A percentile compares a stretch with the other conserved stretches of the same genome.
Conservation (phyloP, 768 basidiomycete genomes). For the Cyclocybe aegerita region DNA sequence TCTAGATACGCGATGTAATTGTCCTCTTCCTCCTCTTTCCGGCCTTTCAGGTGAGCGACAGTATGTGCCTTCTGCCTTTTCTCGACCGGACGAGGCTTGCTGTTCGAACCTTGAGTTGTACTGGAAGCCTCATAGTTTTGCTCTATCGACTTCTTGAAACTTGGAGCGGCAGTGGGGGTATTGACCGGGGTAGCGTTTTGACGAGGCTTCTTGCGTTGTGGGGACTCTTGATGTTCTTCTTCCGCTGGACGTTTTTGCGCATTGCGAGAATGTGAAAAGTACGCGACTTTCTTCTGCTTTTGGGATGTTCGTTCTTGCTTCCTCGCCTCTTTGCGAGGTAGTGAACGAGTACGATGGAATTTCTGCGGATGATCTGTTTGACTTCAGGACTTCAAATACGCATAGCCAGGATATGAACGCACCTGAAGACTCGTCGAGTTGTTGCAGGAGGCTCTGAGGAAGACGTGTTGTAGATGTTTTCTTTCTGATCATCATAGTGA, state of each 20-base stretch:
- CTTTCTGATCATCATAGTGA: conserved; percentile 21
- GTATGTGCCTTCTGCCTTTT: background rate
- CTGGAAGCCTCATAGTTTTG: background rate
- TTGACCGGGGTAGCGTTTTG: conserved; percentile 8
- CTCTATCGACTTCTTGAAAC: no score
- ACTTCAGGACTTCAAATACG: conserved; percentile 3
- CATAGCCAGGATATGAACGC: background rate
- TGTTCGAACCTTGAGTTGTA: background rate
- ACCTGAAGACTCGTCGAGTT: conserved; percentile 15
- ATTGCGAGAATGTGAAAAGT: conserved; percentile 39
- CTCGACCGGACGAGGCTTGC: background rate
- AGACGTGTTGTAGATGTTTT: conserved; percentile 38
- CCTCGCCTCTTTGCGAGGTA: conserved; percentile 50
- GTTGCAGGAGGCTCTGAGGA: conserved; percentile 21
- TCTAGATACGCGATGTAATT: conserved; percentile 85
- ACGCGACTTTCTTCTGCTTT: conserved; percentile 64
- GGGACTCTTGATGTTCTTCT: conserved; percentile 43
- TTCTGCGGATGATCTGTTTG: conserved; percentile 11
- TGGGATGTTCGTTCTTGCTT: conserved; percentile 59
- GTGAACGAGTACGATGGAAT: conserved; percentile 4
- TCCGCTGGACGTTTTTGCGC: conserved; percentile 38
- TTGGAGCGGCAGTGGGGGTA: background rate
- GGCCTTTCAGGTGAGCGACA: background rate
- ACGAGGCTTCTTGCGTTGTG: conserved; percentile 50
- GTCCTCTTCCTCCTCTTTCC: conserved; percentile 66